Evolutionary conservation across 2,329 filamentous ascomycete genomes (phyloP).

Genomic region (Blumeriella jaapii): DNA sequence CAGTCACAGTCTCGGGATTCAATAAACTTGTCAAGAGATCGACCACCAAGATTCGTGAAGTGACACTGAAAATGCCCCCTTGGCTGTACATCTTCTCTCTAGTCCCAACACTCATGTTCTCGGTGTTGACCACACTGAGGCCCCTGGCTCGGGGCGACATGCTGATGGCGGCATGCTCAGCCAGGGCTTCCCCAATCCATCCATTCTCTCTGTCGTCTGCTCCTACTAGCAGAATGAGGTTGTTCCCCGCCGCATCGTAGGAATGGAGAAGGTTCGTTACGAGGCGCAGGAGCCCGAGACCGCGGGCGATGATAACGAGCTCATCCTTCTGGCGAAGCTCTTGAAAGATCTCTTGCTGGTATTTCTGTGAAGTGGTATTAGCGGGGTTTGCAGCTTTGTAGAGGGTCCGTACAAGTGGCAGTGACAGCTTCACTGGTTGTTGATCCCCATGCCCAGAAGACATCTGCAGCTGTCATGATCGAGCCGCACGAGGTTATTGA

Average conservation of each 20-base stretch:
- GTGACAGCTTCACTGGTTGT: slow-evolving; percentile 69
- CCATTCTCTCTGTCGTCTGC: slow-evolving; percentile 89
- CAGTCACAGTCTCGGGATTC: slow-evolving; percentile 74
- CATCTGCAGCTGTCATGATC: slow-evolving; percentile 24
- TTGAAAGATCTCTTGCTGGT: slow-evolving; percentile 91
- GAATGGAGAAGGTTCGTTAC: slow-evolving; percentile 94
- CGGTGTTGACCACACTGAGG: slow-evolving; percentile 86
- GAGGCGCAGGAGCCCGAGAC: slow-evolving; percentile 81
- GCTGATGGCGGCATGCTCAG: slow-evolving; percentile 89
- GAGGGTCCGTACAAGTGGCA: slow-evolving; percentile 48
- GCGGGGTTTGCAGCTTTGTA: not conserved
- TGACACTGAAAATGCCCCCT: slow-evolving; percentile 91
- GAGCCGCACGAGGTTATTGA: too few relatives aligned
- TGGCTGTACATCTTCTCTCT: slow-evolving; percentile 85
- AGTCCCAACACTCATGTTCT: slow-evolving; percentile 74
- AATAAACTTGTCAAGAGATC: slow-evolving; percentile 80
- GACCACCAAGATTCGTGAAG: slow-evolving; percentile 87
- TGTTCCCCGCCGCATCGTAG: slow-evolving; percentile 92
- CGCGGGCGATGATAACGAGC: slow-evolving; percentile 81
- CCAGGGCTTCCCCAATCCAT: slow-evolving; percentile 92
- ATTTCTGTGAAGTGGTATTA: slow-evolving; percentile 48
- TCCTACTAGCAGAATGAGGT: slow-evolving; percentile 77
- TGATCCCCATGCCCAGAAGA: slow-evolving; percentile 33
- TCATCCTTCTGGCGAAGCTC: slow-evolving; percentile 86
- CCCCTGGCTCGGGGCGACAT: slow-evolving; percentile 71